Evolutionary conservation across 108 stramenopile genomes (phyloP).

Genomic region (Nitzschia sp.): DNA sequence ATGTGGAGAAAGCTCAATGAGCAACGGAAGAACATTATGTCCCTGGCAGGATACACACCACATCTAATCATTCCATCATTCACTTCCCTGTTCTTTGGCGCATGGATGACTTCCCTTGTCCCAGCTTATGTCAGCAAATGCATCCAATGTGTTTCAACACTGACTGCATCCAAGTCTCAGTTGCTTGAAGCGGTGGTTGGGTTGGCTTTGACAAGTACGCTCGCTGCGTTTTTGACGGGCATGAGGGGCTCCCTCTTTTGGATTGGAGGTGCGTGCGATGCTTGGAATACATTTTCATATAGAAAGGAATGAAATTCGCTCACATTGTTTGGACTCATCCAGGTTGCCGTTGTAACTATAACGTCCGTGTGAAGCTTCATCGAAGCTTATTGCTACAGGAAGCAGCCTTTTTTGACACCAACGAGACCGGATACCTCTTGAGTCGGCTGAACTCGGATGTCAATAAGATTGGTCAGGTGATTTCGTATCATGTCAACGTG

Average conservation of each 20-base stretch:
- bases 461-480: conserved; percentile 83
- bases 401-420: conserved; percentile 84
- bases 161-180: conserved; percentile 34
- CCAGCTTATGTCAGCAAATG: conserved; percentile 74
- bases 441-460: conserved; percentile 86
- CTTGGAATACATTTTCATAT: not conserved
- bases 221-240: conserved; percentile 78
- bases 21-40: conserved; percentile 66
- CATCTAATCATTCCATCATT: conserved; percentile 69
- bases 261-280: conserved; percentile 68
- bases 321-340: not conserved
- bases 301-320: not conserved
- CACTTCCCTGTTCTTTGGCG: conserved; percentile 65
- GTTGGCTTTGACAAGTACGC: conserved; percentile 52
- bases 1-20: conserved; percentile 57
- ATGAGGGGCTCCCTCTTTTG: conserved; percentile 80
- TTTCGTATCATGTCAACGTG: conserved; percentile 81
- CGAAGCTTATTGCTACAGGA: conserved; percentile 84
- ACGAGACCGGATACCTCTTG: conserved; percentile 73
- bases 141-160: conserved; percentile 69
- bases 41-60: conserved; percentile 76
- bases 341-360: conserved; percentile 82
- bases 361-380: conserved; percentile 83
- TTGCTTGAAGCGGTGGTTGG: conserved; percentile 57
- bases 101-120: conserved; percentile 70